Percentiles rank a stretch among this genome's conserved stretches.
phyloP scores from a whole-genome alignment of 2,329 filamentous ascomycete genomes.

The Sporothrix phasma region DNA sequence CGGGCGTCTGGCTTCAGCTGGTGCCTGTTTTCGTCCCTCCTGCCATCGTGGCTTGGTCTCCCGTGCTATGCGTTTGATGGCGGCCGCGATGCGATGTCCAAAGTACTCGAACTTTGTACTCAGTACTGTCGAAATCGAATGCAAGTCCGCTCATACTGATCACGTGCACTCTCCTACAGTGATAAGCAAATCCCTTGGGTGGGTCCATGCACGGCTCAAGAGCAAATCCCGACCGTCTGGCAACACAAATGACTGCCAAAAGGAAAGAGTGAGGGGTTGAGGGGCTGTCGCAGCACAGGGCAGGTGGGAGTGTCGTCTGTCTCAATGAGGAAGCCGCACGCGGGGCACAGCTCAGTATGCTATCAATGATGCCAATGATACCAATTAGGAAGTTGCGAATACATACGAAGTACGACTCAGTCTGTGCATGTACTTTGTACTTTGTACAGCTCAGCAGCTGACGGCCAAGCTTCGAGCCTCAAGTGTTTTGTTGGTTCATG shows the following conservation, averaged over 20 bases:
- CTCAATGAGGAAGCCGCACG: neutral
- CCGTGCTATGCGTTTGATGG: neutral
- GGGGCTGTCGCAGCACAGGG: neutral
- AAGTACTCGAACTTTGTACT: too few species aligned
- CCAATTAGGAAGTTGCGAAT: neutral
- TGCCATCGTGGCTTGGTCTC: neutral
- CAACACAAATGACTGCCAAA: neutral
- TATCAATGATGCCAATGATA: neutral
- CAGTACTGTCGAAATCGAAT: too few species aligned
- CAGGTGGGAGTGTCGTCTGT: neutral
- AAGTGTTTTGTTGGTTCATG: neutral
- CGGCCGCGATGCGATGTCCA: neutral
- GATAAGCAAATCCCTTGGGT: conserved; percentile 6
- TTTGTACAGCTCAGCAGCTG: neutral
- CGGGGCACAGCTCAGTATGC: neutral
- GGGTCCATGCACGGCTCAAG: neutral
- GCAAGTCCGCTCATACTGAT: neutral
- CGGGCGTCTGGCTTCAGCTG: neutral
- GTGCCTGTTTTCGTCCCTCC: too few species aligned
- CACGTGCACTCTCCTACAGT: conserved; percentile 8
- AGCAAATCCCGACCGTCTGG: conserved; percentile 15
- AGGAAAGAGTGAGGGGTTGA: neutral
- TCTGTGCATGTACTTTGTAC: neutral
- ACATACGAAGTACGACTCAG: too few species aligned
- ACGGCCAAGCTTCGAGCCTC: neutral